These are phyloP conservation scores for Tagetes erecta DNA, from an alignment of 129 eudicot species.

Conservation along the genomic window DNA sequence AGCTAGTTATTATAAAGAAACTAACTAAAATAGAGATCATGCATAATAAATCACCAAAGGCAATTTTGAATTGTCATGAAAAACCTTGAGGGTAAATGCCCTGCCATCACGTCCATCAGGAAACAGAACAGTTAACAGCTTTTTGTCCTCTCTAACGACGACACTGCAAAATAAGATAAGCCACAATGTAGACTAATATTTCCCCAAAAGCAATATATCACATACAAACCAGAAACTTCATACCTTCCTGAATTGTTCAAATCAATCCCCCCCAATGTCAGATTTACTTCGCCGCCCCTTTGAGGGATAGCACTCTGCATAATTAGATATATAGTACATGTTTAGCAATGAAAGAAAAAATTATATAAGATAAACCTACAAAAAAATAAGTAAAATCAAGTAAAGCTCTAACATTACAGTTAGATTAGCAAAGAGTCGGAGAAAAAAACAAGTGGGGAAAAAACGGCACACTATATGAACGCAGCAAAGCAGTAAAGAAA, in stretches of 20 bases:
- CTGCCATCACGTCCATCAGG: constrained; percentile 99
- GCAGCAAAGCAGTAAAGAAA: not conserved
- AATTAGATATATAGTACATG: not conserved
- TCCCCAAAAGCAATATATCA: too few species aligned
- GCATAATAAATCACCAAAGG: too few species aligned
- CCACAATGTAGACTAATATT: too few species aligned
- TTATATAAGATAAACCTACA: too few species aligned
- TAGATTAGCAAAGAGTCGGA: too few species aligned
- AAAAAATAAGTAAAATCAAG: too few species aligned
- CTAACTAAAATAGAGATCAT: too few species aligned
- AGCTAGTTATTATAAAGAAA: too few species aligned
- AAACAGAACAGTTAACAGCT: constrained; percentile 82
- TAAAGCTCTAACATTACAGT: too few species aligned
- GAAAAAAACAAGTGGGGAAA: too few species aligned
- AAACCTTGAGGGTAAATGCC: constrained; percentile 93
- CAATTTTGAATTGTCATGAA: not conserved
- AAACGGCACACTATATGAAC: too few species aligned
- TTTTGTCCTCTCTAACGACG: constrained; percentile 98
- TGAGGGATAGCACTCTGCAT: constrained; percentile 86
- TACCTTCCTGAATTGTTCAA: constrained; percentile 99
- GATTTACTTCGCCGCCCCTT: constrained; percentile 89
- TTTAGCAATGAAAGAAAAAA: too few species aligned
- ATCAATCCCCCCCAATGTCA: constrained; percentile 97
- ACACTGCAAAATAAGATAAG: constrained; percentile 49
- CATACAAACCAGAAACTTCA: constrained; percentile 18